These are phyloP conservation scores for Miscanthus sacchariflorus DNA, from an alignment of 202 grass and related monocot genomes.

Conservation along the genomic window DNA sequence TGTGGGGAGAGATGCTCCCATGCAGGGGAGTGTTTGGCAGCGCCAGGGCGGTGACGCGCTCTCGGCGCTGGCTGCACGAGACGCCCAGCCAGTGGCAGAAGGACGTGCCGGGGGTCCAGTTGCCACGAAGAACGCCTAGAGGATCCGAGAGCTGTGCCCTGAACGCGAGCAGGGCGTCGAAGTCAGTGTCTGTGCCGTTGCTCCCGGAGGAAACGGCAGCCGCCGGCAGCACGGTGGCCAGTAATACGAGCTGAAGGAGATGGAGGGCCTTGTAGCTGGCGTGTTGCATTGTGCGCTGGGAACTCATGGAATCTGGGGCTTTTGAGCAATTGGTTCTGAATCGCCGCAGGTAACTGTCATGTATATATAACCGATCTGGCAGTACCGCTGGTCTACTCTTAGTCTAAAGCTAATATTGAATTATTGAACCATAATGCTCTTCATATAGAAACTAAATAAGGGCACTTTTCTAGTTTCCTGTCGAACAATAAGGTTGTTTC, in stretches of 20 bases:
- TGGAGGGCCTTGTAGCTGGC: neutral
- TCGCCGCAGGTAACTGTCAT: neutral
- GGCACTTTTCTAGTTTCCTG: too few species aligned
- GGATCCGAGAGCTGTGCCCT: neutral
- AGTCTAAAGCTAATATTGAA: too few species aligned
- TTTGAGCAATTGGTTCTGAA: too few species aligned
- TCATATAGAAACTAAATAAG: too few species aligned
- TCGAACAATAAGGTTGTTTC: too few species aligned
- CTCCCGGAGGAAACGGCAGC: neutral
- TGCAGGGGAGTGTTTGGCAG: constrained; percentile 1
- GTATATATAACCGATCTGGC: neutral
- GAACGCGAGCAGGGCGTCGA: neutral
- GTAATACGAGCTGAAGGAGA: neutral
- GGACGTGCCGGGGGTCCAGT: neutral
- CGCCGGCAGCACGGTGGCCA: neutral
- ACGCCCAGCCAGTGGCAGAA: constrained; percentile 4
- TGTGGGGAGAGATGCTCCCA: neutral
- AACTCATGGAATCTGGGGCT: neutral
- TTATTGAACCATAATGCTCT: too few species aligned
- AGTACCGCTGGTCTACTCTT: neutral
- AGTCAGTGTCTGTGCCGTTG: neutral
- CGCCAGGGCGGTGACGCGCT: neutral
- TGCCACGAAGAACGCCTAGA: neutral
- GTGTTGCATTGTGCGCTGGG: neutral
- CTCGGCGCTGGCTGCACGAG: neutral